Evolutionary conservation across 192 early-diverging fungal species (phyloP).

Genomic region (Mortierella claussenii): DNA sequence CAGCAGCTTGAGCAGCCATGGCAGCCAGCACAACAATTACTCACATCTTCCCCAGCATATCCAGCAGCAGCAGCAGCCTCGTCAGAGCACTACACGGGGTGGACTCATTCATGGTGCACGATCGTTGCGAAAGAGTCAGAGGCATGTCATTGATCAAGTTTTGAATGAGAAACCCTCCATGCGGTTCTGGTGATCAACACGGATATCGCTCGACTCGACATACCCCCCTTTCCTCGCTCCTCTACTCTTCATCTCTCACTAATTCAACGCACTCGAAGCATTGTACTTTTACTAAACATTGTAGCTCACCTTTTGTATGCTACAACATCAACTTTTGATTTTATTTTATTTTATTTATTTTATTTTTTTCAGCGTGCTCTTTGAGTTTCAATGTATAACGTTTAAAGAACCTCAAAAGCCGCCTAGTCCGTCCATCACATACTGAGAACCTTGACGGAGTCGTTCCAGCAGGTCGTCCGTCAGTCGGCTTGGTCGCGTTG

Average conservation of each 20-base stretch:
- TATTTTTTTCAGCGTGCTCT: no score
- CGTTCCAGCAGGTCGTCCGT: slow-evolving; percentile 16
- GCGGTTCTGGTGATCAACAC: slow-evolving; percentile 16
- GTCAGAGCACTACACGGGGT: not conserved
- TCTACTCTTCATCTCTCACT: not conserved
- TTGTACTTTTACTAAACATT: no score
- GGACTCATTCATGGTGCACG: slow-evolving; percentile 5
- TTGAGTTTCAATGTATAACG: slow-evolving; percentile 1
- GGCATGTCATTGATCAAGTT: slow-evolving; percentile 34
- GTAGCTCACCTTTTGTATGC: not conserved
- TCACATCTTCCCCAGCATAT: not conserved
- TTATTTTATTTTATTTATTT: slow-evolving; percentile 4
- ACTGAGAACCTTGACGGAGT: slow-evolving; percentile 20
- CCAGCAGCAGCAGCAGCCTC: not conserved
- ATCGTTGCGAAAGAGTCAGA: slow-evolving; percentile 37
- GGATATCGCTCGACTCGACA: no score
- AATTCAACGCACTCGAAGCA: no score
- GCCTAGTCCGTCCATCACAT: slow-evolving; percentile 13
- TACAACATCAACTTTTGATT: not conserved
- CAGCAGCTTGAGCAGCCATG: slow-evolving; percentile 16
- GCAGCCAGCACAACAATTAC: not conserved
- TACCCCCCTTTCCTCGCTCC: not conserved
- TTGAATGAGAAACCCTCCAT: slow-evolving; percentile 13
- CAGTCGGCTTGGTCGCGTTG: not conserved
- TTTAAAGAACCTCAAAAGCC: not conserved